These are phyloP conservation scores for Malassezia furfur DNA, from an alignment of 1,284 basidiomycete species.

Conservation along the genomic window DNA sequence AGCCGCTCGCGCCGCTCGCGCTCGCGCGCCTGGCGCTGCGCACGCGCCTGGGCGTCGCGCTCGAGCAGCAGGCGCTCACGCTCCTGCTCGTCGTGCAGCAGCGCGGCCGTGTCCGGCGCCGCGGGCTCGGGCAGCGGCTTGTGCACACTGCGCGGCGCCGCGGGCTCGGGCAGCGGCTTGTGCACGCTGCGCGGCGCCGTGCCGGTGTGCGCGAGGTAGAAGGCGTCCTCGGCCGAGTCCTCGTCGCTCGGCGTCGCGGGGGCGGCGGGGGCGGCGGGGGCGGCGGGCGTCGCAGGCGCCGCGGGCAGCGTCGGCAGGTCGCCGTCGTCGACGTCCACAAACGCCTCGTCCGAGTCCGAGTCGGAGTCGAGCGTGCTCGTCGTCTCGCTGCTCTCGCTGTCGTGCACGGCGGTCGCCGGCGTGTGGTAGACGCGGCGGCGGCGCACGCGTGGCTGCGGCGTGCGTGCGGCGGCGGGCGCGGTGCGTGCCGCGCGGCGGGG, in stretches of 20 bases:
- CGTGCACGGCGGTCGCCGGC: not conserved
- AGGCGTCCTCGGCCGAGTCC: not conserved
- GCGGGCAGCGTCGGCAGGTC: not conserved
- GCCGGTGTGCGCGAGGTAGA: not conserved
- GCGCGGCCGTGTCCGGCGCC: not conserved
- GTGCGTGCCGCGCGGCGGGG: too few relatives aligned
- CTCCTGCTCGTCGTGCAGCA: constrained; percentile 3
- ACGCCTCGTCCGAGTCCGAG: not conserved
- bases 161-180: not conserved
- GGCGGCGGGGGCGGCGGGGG: too few relatives aligned
- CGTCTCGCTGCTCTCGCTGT: too few relatives aligned
- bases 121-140: not conserved
- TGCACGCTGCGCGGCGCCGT: not conserved
- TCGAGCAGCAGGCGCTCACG: constrained; percentile 7
- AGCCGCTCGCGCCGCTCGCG: not conserved
- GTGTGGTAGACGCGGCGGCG: not conserved
- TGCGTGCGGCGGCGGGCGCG: not conserved
- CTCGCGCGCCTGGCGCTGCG: not conserved
- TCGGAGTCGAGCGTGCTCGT: too few relatives aligned
- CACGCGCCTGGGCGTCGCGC: not conserved
- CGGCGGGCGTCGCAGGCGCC: not conserved
- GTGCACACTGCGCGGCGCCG: not conserved
- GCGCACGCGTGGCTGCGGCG: not conserved
- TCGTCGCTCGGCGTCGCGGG: too few relatives aligned
- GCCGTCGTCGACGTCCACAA: constrained; percentile 1